A percentile compares a stretch with the other conserved stretches of the same genome.
Evolutionary conservation across 805 yeast species (phyloP).

Genomic region (Cyberlindnera mycetangii): DNA sequence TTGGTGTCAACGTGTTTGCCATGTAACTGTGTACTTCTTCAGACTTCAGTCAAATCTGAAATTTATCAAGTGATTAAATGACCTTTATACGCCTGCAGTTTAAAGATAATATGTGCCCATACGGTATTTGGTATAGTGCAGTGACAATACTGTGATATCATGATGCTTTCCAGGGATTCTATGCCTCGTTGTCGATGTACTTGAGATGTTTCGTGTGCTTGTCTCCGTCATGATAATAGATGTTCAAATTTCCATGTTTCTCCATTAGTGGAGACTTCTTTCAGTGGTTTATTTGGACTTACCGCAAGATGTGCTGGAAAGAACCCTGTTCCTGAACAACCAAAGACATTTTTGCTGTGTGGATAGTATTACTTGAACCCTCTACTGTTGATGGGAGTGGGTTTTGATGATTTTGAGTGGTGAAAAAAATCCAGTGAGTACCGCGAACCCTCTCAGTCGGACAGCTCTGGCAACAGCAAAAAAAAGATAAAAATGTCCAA

Average conservation of each 20-base stretch:
- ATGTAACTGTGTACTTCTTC: not conserved
- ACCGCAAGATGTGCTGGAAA: constrained; percentile 99
- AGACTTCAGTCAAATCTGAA: not conserved
- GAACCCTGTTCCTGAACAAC: constrained; percentile 99
- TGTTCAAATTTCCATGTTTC: not conserved
- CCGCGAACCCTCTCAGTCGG: constrained; percentile 5
- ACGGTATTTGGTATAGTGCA: not conserved
- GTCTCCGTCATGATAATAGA: not conserved
- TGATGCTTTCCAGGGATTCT: not conserved
- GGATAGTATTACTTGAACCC: constrained; percentile 6
- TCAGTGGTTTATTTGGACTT: constrained; percentile 39
- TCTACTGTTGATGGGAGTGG: constrained; percentile 9
- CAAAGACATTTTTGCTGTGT: constrained; percentile 65
- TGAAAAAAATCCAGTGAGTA: constrained; percentile 19
- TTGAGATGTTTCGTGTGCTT: not conserved
- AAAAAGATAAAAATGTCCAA: constrained; percentile 2
- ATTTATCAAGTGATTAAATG: not conserved
- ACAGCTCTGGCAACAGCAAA: too few species aligned
- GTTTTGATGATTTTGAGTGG: constrained; percentile 18
- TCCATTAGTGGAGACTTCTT: not conserved
- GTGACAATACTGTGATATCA: not conserved
- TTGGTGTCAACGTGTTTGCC: not conserved
- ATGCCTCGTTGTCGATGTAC: not conserved
- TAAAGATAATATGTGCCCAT: too few species aligned
- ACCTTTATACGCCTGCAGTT: too few species aligned